Conservation (phyloP, 2,329 filamentous ascomycete species). For the Leptodontidium sp. region DNA sequence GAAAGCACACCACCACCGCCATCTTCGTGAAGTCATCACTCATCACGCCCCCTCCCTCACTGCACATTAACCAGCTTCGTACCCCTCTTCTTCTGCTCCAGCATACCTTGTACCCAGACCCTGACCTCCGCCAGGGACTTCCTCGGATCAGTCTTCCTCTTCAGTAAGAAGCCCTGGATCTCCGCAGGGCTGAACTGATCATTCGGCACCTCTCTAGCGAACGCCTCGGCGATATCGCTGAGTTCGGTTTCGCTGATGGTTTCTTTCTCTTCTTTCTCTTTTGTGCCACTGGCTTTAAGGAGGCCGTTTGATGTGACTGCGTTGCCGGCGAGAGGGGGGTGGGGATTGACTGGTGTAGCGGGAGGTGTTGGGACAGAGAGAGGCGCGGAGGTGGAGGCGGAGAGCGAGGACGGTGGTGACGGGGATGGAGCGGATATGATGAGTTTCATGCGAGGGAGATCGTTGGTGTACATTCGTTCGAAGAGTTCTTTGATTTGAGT, state of each 20-base stretch:
- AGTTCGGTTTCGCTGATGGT: slow-evolving; percentile 52
- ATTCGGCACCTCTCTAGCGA: slow-evolving; percentile 62
- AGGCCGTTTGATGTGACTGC: background rate
- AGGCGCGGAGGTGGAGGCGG: background rate
- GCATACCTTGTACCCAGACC: slow-evolving; percentile 60
- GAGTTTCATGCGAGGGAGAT: slow-evolving; percentile 44
- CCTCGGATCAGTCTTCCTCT: slow-evolving; percentile 65
- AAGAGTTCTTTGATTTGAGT: slow-evolving; percentile 66
- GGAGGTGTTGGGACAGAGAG: background rate
- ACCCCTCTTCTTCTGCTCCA: slow-evolving; percentile 43
- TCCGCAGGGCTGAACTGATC: slow-evolving; percentile 65
- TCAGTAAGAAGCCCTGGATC: slow-evolving; percentile 71
- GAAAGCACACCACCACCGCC: background rate
- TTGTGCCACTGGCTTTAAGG: background rate
- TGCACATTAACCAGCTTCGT: slow-evolving; percentile 25
- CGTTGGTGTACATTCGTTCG: slow-evolving; percentile 64
- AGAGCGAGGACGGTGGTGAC: background rate
- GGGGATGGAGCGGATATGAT: slow-evolving; percentile 10
- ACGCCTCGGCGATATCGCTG: slow-evolving; percentile 47
- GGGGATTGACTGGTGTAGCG: background rate
- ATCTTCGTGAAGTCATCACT: background rate
- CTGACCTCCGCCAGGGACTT: slow-evolving; percentile 62
- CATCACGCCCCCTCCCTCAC: background rate
- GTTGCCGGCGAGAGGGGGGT: background rate
- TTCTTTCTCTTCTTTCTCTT: slow-evolving; percentile 20